Evolutionary conservation across 2,329 filamentous ascomycete genomes (phyloP).

Genomic region (Rachicladosporium sp.): DNA sequence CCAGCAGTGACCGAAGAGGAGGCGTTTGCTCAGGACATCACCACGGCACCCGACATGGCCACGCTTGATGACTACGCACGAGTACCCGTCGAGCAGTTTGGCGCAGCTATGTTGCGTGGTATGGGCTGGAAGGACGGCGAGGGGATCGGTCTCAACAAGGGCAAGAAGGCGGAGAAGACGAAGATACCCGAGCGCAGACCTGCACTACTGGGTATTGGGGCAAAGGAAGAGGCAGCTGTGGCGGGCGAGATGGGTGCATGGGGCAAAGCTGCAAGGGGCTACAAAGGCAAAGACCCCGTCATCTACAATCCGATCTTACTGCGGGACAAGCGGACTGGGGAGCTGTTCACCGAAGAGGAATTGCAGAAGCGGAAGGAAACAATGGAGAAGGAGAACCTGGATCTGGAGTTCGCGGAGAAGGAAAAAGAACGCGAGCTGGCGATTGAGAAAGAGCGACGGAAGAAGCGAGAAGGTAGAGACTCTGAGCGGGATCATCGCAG

Average conservation of each 20-base stretch:
- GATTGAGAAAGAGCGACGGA: slow-evolving; percentile 15
- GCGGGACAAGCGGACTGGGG: slow-evolving; percentile 49
- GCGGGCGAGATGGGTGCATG: slow-evolving; percentile 65
- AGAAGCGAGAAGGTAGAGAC: slow-evolving; percentile 9
- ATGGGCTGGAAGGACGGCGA: slow-evolving; percentile 85
- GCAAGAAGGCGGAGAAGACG: slow-evolving; percentile 37
- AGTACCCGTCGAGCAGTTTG: slow-evolving; percentile 89
- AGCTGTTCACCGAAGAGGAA: slow-evolving; percentile 51
- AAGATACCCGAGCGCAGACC: slow-evolving; percentile 58
- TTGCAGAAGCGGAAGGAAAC: slow-evolving; percentile 33
- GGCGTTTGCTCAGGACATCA: slow-evolving; percentile 44
- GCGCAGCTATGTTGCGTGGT: slow-evolving; percentile 73
- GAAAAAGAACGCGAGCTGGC: slow-evolving; percentile 24
- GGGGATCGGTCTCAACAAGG: slow-evolving; percentile 41
- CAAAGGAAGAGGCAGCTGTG: slow-evolving; percentile 57
- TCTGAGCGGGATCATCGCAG: slow-evolving; percentile 6
- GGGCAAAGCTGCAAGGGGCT: slow-evolving; percentile 51
- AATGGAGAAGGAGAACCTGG: slow-evolving; percentile 36
- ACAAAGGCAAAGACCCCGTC: slow-evolving; percentile 42
- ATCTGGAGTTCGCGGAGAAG: slow-evolving; percentile 28
- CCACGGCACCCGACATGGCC: slow-evolving; percentile 59
- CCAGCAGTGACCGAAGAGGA: slow-evolving; percentile 25
- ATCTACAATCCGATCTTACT: slow-evolving; percentile 51
- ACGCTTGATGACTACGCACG: slow-evolving; percentile 75
- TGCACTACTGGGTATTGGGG: slow-evolving; percentile 76